Conservation (phyloP, 2,329 filamentous ascomycete species). For the Neonectria faginata region DNA sequence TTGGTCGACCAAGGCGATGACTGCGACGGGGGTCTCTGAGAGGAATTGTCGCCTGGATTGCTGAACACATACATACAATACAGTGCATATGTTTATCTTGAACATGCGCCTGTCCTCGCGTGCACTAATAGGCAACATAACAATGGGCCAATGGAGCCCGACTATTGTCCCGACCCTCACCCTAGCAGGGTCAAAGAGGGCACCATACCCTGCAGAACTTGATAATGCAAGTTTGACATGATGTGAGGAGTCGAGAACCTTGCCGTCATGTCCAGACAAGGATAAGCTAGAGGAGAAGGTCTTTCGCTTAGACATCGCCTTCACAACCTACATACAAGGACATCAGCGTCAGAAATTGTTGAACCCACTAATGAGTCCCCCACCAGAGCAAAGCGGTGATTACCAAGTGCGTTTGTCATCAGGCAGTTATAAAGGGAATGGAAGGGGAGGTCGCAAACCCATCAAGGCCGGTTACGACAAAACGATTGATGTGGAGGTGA, state of each 20-base stretch:
- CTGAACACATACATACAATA: background rate
- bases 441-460: no score
- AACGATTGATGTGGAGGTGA: background rate
- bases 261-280: background rate
- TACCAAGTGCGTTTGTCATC: no score
- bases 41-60: background rate
- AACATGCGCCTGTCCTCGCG: no score
- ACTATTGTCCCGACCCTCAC: background rate
- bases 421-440: background rate
- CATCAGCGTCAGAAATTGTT: no score
- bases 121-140: no score
- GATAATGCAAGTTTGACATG: background rate
- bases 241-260: background rate
- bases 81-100: no score
- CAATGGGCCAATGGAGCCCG: no score
- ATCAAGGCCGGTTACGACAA: background rate
- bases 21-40: no score
- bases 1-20: background rate
- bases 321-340: background rate
- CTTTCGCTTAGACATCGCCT: background rate
- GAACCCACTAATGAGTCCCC: background rate
- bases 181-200: background rate
- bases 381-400: background rate
- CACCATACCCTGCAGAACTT: background rate
- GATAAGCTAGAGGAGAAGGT: background rate